A percentile compares a stretch with the other conserved stretches of the same genome.
These are phyloP conservation scores for Tuber indicum DNA, from an alignment of 495 filamentous ascomycete species.

Conservation along the genomic window DNA sequence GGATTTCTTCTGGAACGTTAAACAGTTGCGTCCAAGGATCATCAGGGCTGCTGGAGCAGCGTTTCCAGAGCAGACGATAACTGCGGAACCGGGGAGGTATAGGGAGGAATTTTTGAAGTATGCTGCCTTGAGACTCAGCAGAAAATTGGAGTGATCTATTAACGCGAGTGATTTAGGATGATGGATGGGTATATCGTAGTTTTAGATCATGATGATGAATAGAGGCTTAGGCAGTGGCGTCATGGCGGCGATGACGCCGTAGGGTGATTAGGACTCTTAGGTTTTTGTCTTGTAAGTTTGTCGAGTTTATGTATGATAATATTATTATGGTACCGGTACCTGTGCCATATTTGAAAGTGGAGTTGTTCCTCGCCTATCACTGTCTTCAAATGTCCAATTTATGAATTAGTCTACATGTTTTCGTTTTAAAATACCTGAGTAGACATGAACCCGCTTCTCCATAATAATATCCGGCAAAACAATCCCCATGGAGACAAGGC, in stretches of 20 bases:
- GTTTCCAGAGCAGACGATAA: constrained; percentile 40
- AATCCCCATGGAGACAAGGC: background rate
- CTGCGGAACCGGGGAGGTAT: constrained; percentile 36
- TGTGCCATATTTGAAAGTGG: background rate
- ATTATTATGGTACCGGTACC: too few relatives aligned
- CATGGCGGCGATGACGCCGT: background rate
- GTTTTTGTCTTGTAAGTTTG: background rate
- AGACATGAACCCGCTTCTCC: background rate
- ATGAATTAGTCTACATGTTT: background rate
- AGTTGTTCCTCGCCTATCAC: background rate
- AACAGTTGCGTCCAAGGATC: constrained; percentile 34
- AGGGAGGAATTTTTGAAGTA: constrained; percentile 38
- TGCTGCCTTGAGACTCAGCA: background rate
- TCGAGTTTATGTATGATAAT: background rate
- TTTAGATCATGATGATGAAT: constrained; percentile 8
- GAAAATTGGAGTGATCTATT: background rate
- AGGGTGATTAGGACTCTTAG: background rate
- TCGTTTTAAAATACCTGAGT: background rate
- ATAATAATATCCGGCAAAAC: background rate
- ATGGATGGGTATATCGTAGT: constrained; percentile 33
- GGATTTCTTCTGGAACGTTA: constrained; percentile 41
- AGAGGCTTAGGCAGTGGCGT: background rate
- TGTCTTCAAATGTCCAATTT: background rate
- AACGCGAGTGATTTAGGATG: constrained; percentile 22
- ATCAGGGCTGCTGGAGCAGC: constrained; percentile 33